These are phyloP conservation scores for Acanthamoeba healyi DNA, from an alignment of 208 protist genomes.

Conservation along the genomic window DNA sequence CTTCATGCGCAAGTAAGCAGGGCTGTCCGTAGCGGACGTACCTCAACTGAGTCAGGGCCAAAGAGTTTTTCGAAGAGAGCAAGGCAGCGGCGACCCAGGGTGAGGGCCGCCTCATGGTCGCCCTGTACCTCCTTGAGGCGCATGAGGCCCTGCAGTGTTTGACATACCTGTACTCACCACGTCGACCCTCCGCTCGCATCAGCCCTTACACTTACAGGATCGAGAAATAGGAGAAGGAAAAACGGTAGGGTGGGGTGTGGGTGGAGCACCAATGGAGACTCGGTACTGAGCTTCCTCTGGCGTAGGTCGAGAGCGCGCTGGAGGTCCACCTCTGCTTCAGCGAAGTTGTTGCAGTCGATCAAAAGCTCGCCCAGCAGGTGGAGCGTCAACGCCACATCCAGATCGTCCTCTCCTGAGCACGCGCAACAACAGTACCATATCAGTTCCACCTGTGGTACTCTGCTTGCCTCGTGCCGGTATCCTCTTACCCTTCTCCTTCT, in stretches of 20 bases:
- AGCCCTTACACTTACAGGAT: too few species aligned
- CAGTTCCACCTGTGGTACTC: slow-evolving; percentile 1
- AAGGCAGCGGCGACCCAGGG: neutral
- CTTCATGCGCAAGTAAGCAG: too few species aligned
- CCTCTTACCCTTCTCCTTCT: slow-evolving; percentile 76
- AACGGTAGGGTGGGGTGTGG: neutral
- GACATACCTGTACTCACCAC: neutral
- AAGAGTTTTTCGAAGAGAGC: slow-evolving; percentile 65
- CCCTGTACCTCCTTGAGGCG: slow-evolving; percentile 37
- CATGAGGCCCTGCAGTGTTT: slow-evolving; percentile 40
- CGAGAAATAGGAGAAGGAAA: too few species aligned
- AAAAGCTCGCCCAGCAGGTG: slow-evolving; percentile 68
- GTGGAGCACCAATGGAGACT: neutral
- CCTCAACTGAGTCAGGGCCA: slow-evolving; percentile 44
- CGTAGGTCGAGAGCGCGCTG: slow-evolving; percentile 30
- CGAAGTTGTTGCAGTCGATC: slow-evolving; percentile 73
- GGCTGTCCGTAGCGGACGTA: too few species aligned
- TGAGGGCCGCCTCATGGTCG: slow-evolving; percentile 20
- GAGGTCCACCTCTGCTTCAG: slow-evolving; percentile 22
- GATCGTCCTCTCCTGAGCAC: slow-evolving; percentile 76
- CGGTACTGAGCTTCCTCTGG: neutral
- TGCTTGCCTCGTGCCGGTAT: too few species aligned
- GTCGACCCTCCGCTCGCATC: neutral
- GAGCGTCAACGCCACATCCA: slow-evolving; percentile 78
- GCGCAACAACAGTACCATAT: neutral